phyloP scores from a whole-genome alignment of 768 basidiomycete genomes.

The Termitomyces sp. region DNA sequence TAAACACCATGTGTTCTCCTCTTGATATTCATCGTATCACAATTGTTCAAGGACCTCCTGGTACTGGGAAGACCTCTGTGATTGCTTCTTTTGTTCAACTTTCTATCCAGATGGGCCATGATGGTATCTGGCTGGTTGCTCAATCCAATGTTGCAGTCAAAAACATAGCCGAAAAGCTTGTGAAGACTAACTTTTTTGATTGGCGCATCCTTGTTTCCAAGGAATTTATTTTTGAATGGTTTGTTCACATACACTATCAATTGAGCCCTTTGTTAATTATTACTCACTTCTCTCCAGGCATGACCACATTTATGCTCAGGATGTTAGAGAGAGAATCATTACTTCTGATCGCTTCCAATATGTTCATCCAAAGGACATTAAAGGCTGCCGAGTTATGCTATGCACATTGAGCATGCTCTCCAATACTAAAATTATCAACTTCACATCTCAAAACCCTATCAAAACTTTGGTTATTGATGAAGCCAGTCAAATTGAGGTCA shows the following conservation, averaged over 20 bases:
- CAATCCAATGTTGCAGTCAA: conserved; percentile 88
- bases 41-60: conserved; percentile 54
- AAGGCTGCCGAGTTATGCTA: conserved; percentile 52
- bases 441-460: conserved; percentile 33
- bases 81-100: conserved; percentile 57
- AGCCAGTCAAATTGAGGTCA: conserved; percentile 62
- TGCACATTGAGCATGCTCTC: conserved; percentile 80
- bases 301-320: conserved; percentile 61
- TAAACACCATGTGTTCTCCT: conserved; percentile 41
- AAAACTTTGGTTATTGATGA: conserved; percentile 57
- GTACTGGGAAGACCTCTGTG: conserved; percentile 71
- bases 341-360: conserved; percentile 33
- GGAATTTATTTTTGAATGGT: conserved; percentile 66
- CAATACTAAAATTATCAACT: conserved; percentile 23
- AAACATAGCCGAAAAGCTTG: conserved; percentile 81
- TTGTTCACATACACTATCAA: conserved; percentile 9
- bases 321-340: conserved; percentile 44
- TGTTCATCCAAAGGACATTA: conserved; percentile 18
- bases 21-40: conserved; percentile 29
- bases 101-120: conserved; percentile 30
- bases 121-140: conserved; percentile 74
- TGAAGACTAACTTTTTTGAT: conserved; percentile 40
- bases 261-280: not conserved
- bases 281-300: conserved; percentile 54
- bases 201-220: conserved; percentile 71